Base-by-base conservation (phyloP, 805 yeast genomes). In the Saturnispora ahearnii region DNA sequence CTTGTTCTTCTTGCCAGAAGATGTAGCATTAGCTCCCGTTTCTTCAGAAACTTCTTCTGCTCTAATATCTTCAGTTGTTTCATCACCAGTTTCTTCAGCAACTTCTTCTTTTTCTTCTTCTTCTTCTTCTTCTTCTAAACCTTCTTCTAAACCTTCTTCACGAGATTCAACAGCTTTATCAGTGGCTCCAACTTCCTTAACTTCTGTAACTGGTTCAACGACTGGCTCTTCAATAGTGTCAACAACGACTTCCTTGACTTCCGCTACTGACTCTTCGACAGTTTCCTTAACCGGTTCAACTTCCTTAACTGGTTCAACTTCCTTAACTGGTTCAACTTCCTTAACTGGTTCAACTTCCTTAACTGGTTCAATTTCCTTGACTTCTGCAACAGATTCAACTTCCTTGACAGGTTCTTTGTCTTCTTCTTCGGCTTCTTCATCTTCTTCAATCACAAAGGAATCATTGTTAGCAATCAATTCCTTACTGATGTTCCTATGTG, bases 401-500 rank as follows among this genome's bases (percentile, higher is more conserved):
- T 12, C 42, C 34, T 37, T 44, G 38, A 29, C 40, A 4, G 42
- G 12, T 8, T 43, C 49, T 42, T 53, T 52, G 10, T 49, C 57
- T 7, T 50, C 54, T 13, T 46, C 45, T 45, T 51, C 48, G 10
- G 32, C 50, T 30, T 41, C 41, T 2, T 55, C 62, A 24, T 61
- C 65, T 32, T 63, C 67, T 29, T 63, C 67, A 31, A 61, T 48
- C 12, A 62, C 63, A 53, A 63, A 61, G 10, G 64, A 59, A 46
- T 59, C 62, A 43, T 60, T 59, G 5, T 51, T 50, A 11, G 55
- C 55, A 41, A 44, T 34, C 49, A 57, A 45, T 45, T 51, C 57
- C 40, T 54, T 52, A 26, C 49, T 45, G 3, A 30, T 30, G 28
- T 38, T 38, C 12, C 33, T 38, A 11, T 38, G 38, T 32, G 53